phyloP scores from a whole-genome alignment of 2,329 filamentous ascomycete species.

The Macrophomina pseudophaseolina region DNA sequence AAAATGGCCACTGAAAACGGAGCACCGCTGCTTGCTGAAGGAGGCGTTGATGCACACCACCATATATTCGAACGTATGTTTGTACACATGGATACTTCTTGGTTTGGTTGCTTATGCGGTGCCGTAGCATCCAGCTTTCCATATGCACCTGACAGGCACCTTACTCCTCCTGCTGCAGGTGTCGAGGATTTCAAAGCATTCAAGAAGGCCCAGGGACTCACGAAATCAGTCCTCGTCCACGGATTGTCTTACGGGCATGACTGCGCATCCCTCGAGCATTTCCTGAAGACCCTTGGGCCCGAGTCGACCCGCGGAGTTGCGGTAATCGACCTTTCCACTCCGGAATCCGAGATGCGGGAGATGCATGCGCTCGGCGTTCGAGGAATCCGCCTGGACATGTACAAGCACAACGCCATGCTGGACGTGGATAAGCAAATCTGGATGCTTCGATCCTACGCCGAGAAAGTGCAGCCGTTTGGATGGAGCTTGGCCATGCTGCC shows the following conservation, averaged over 20 bases:
- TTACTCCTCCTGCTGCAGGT: conserved; percentile 38
- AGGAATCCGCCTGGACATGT: conserved; percentile 46
- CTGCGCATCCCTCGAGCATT: conserved; percentile 40
- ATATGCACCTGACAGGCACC: conserved; percentile 35
- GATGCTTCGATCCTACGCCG: conserved; percentile 38
- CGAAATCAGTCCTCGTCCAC: conserved; percentile 44
- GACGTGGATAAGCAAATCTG: conserved; percentile 43
- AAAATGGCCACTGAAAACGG: background rate
- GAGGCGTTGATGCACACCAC: conserved; percentile 28
- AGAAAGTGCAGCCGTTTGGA: conserved; percentile 31
- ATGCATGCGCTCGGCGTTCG: conserved; percentile 39
- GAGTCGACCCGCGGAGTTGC: conserved; percentile 37
- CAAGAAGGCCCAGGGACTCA: conserved; percentile 37
- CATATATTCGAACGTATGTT: conserved; percentile 29
- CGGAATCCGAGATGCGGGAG: conserved; percentile 31
- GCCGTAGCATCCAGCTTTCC: conserved; percentile 29
- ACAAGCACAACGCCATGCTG: conserved; percentile 45
- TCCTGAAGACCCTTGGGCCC: conserved; percentile 36
- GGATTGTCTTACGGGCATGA: conserved; percentile 47
- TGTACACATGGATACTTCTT: background rate
- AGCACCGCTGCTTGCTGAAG: conserved; percentile 25
- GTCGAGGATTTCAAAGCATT: conserved; percentile 35
- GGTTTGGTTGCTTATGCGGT: background rate
- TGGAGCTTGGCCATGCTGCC: conserved; percentile 44
- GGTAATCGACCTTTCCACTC: conserved; percentile 39